Base-by-base conservation (phyloP, 345 rosid genomes). In the Eucalyptus urophylla region DNA sequence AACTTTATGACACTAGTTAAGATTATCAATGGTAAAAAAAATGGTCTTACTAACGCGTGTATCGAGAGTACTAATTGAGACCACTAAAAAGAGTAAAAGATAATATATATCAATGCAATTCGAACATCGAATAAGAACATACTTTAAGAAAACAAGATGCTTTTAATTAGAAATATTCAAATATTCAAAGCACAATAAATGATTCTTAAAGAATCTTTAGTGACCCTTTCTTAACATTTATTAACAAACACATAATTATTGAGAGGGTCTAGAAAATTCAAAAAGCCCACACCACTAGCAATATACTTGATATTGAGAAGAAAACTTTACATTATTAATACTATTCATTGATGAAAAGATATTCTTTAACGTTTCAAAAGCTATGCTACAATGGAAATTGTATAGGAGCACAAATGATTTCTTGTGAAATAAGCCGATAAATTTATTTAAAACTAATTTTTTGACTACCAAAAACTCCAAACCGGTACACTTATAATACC, bases 401-500 rank as follows among this genome's bases (percentile, higher is more conserved):
- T 29, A n/a, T 62, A 13, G 19, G 72, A 62, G 31, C 47, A 19
- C 7, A 11, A 21, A 11, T 8, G 47, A 40, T 37, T 69, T 37
- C 83, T 76, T 0, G 47, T 22, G 7, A 43, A 43, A 21, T 19
- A 27, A 21, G 5, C 1, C 0, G 3, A 24, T 19, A 24, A 56
- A 56, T 24, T 56, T 56, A 24, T 25, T 56, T 24, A 9, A 56
- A 22, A 25, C 1, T 56, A 56, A 25, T 56, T 24, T 56, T 53
- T 53, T 53, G 0, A 53, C 11, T 53, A 53, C 0, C 11, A 53
- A 53, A 16, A 53, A 19, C 2, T 21, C 0, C 5, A 8, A 53
- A 53, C 0, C 0, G 0, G 0, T 53, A 53, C 5, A 53, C 0
- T 53, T 53, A 53, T 53, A 53, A 53, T 0, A 53, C 10, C 25